These are phyloP conservation scores for Beauveria brongniartii DNA, from an alignment of 2,329 filamentous ascomycete genomes.

Conservation along the genomic window DNA sequence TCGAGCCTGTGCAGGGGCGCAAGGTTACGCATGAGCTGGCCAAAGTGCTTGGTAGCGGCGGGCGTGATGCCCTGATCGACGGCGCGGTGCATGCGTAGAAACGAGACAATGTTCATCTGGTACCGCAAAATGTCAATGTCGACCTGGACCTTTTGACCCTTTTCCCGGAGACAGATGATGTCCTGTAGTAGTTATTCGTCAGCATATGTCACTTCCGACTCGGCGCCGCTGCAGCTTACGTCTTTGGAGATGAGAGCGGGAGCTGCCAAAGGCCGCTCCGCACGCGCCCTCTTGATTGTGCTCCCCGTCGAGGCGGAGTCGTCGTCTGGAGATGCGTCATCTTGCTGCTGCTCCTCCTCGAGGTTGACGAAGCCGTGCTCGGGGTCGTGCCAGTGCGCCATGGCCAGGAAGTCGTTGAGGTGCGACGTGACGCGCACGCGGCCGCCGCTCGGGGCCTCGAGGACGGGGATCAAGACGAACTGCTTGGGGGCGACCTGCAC, in stretches of 20 bases:
- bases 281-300: conserved; percentile 33
- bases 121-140: conserved; percentile 76
- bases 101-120: conserved; percentile 78
- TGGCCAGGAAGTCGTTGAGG: conserved; percentile 75
- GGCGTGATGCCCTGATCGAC: conserved; percentile 73
- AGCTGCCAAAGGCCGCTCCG: conserved; percentile 13
- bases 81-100: conserved; percentile 80
- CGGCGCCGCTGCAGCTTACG: conserved; percentile 22
- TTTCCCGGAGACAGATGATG: conserved; percentile 52
- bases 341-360: conserved; percentile 44
- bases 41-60: conserved; percentile 69
- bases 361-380: conserved; percentile 67
- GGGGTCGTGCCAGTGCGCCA: conserved; percentile 76
- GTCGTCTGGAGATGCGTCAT: conserved; percentile 19
- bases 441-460: conserved; percentile 41
- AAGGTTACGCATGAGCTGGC: conserved; percentile 60
- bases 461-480: conserved; percentile 74
- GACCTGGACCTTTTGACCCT: conserved; percentile 51
- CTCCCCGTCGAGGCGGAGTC: conserved; percentile 34
- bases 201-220: background rate
- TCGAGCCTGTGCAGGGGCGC: conserved; percentile 73
- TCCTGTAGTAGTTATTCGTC: conserved; percentile 27
- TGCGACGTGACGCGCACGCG: conserved; percentile 45
- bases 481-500: conserved; percentile 66
- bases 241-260: conserved; percentile 33